Base-by-base conservation (phyloP, 208 protist species). In the Acanthamoeba culbertsoni region DNA sequence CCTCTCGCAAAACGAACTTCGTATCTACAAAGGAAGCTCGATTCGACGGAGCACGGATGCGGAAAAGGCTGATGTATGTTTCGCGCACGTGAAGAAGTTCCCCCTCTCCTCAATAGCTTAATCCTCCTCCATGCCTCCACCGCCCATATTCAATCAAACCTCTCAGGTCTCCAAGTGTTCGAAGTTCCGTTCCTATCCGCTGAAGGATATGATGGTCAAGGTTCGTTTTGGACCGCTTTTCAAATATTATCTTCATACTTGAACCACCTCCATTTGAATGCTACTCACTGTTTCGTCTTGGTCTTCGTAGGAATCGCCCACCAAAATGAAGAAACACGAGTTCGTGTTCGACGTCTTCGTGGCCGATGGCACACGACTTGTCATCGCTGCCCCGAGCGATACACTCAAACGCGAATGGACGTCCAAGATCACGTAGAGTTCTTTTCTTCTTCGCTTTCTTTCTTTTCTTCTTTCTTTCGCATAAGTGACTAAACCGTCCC, bases 281-380 rank as follows among this genome's bases (percentile, higher is more conserved):
- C 55, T 7, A 7, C 23, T 63, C 31, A 14, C 6, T n/a, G 55
- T 7, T n/a, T 35, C 43, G 12, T 33, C 59, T n/a, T 75, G 3
- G 10, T 75, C 35, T n/a, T 75, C 28, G 10, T 37, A 79, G 68
- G 68, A 79, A 18, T 79, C 68, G 40, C 68, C 68, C 20, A 48
- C 42, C 16, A 79, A 79, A 40, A 79, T 79, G 68, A 79, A 79
- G 68, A 79, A 79, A 40, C 37, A 40, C 31, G 68, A 79, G 42
- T 79, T 79, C 42, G 68, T 79, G 42, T 79, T 79, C 37, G 68
- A 79, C 23, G 48, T 79, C 42, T 79, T 79, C 26, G 68, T 40
- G 4, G 16, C 68, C 37, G 48, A 79, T n/a, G 68, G 37, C 68
- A 79, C 43, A 40, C 68, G 68, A n/a, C 37, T 79, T 8, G 68